Conservation (phyloP, 2,329 filamentous ascomycete genomes). For the Aspergillus aculeatinus region DNA sequence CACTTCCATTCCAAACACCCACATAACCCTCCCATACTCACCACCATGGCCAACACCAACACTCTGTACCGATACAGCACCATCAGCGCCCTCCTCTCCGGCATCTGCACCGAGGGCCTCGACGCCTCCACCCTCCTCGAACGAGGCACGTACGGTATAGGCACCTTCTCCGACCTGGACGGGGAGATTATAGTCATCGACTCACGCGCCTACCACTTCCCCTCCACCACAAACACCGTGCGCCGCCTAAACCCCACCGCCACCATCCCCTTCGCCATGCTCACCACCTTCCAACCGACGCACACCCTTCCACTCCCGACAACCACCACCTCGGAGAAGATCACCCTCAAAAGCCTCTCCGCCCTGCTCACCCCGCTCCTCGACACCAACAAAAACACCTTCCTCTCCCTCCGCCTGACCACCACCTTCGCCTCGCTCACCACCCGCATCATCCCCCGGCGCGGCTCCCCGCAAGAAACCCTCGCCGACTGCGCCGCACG, state of each 20-base stretch:
- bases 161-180: slow-evolving; percentile 45
- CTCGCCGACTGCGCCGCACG: slow-evolving; percentile 21
- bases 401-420: slow-evolving; percentile 12
- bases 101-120: slow-evolving; percentile 41
- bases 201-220: slow-evolving; percentile 43
- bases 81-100: slow-evolving; percentile 47
- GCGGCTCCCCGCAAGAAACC: slow-evolving; percentile 1
- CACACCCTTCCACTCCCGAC: slow-evolving; percentile 10
- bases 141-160: slow-evolving; percentile 46
- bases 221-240: slow-evolving; percentile 31
- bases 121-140: slow-evolving; percentile 31
- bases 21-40: not conserved
- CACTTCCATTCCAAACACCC: not conserved
- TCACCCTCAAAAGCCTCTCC: not conserved
- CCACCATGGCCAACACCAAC: not conserved
- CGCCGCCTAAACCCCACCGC: slow-evolving; percentile 32
- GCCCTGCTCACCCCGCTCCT: slow-evolving; percentile 3
- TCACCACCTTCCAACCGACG: slow-evolving; percentile 31
- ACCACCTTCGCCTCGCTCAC: not conserved
- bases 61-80: slow-evolving; percentile 46
- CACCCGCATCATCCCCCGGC: slow-evolving; percentile 9
- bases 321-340: not conserved
- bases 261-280: slow-evolving; percentile 42
- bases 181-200: slow-evolving; percentile 48
- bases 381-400: slow-evolving; percentile 8